Evolutionary conservation across 2,329 filamentous ascomycete species (phyloP), one percentile per base, ranked within the genome.

Genomic region (Cordyceps farinosa): DNA sequence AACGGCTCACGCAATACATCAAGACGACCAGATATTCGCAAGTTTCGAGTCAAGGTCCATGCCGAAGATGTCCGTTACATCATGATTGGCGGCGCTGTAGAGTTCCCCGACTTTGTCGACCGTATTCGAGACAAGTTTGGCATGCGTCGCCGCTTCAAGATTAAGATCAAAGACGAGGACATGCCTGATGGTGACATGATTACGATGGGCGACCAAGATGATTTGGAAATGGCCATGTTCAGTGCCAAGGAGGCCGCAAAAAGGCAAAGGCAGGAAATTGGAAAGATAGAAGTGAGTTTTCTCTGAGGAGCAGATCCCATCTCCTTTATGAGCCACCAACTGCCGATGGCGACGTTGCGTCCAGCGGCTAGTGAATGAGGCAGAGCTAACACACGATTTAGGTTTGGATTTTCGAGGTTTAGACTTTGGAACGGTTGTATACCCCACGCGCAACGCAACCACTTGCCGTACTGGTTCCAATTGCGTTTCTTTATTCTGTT

Each of bases 181-280:
- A 76, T 80, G 65, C 84, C 85, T 0, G 82, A 89, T 62, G 90
- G 90, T 3, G 94, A 98, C 72, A 94, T 97, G 90, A 96, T 99
- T 72, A 97, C 94, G 38, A 89, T 99, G 86, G 92, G 90, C 36
- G 95, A 99, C 75, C 91, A 97, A 75, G 95, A 99, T 71, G 95
- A 99, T 78, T 78, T 97, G 66, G 93, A 98, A 57, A 90, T 97
- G 87, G 87, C 91, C 34, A 82, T 98, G 61, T 84, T 85, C 74
- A 84, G 81, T 53, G 87, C 88, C 7, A 90, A 87, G 75, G 84
- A 84, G 56, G 78, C 80, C 64, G 92, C 90, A 54, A 86, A 82
- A 77, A 90, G 85, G 75, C 89, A 94, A 73, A 85, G 87, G 70
- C 82, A 84, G 66, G 93, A 96, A 66, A 90, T 92, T 80, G 92